phyloP scores from a whole-genome alignment of 1,139 yeast genomes.

The Hansenula anomala region DNA sequence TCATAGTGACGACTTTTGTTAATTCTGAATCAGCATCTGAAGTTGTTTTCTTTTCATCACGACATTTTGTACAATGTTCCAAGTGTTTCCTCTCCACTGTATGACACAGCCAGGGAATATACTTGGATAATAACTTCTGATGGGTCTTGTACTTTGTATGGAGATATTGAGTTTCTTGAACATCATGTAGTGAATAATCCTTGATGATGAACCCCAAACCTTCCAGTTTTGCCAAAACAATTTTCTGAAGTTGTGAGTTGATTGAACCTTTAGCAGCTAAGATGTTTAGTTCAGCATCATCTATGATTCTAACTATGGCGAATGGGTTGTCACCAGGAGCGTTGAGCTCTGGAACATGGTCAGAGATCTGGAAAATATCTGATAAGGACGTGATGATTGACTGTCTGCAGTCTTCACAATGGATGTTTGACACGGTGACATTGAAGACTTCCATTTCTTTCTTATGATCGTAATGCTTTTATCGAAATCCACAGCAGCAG shows the following conservation, averaged over 20 bases:
- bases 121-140: background rate
- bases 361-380: constrained; percentile 11
- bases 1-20: constrained; percentile 14
- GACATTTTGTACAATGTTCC: constrained; percentile 32
- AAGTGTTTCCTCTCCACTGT: constrained; percentile 26
- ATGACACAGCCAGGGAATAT: constrained; percentile 1
- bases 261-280: constrained; percentile 4
- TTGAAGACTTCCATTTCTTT: constrained; percentile 10
- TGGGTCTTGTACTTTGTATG: background rate
- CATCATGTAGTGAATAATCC: constrained; percentile 10
- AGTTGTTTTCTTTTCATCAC: constrained; percentile 11
- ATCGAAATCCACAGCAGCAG: too few species aligned
- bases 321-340: background rate
- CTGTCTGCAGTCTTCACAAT: constrained; percentile 46
- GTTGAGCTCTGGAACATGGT: constrained; percentile 8
- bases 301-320: constrained; percentile 14
- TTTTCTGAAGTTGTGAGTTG: constrained; percentile 5
- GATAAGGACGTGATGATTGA: constrained; percentile 28
- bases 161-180: constrained; percentile 5
- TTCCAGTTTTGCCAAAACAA: constrained; percentile 11
- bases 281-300: constrained; percentile 8
- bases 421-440: constrained; percentile 32
- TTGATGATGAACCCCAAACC: constrained; percentile 14
- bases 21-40: constrained; percentile 11
- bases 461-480: too few species aligned